Base-by-base conservation (phyloP, 2,329 filamentous ascomycete species). In the Esteya vermicola region DNA sequence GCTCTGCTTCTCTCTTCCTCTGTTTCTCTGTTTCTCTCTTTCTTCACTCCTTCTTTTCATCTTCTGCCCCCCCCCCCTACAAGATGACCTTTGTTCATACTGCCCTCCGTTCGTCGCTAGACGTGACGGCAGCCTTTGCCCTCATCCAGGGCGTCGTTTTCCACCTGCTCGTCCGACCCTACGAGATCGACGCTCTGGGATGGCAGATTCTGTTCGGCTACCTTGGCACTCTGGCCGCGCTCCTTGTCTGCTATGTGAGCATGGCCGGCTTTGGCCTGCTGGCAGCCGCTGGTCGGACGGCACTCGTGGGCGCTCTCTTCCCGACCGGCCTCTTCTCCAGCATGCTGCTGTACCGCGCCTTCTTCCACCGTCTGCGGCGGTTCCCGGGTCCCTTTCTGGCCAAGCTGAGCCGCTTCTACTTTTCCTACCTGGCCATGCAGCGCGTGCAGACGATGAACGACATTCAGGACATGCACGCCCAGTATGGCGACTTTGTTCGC, bases 301-400 rank as follows among this genome's bases (percentile, higher is more conserved):
- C n/a, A n/a, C n/a, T 33, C 26, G 31, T 35, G 4, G 28, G 8
- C 26, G 31, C 38, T 25, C 33, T 34, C 19, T 38, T 25, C 26
- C 19, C 19, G 16, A 12, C 28, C 7, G 36, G 35, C 16, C 23
- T 42, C 14, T 39, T 33, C 21, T 21, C 26, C 8, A 44, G 43
- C 33, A 41, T 44, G 13, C 28, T 36, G 20, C 28, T 44, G 13
- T 44, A 44, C 21, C 38, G 40, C 22, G 9, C 36, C 30, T 40
- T 42, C 25, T 40, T 45, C 40, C 43, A 44, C 27, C 40, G 36
- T 6, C 35, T 45, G 7, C 37, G 30, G 2, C 23, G 18, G 6
- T 42, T 42, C 21, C 40, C 40, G 3, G 40, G 43, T 9, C 43
- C 43, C 8, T 21, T 32, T 20, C 13, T 23, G 42, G 38, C 38